Evolutionary conservation across 225 moss, liverwort and hornwort genomes (phyloP), one percentile per base, ranked within the genome.

Genomic region (Pleurozium schreberi): DNA sequence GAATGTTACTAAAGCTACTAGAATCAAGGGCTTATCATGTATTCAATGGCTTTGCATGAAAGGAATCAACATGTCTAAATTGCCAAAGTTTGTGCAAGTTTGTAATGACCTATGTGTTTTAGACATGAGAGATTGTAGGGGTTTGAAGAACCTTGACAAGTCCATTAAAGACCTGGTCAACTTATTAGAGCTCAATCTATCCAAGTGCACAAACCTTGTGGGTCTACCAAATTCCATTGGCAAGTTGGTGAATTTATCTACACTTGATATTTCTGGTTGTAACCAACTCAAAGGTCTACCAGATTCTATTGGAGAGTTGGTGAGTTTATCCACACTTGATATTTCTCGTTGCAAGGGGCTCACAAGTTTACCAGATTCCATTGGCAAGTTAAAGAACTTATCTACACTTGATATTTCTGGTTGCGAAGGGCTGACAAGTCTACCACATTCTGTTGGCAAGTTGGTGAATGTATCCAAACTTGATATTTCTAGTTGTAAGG

Each of bases 281-380:
- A 0, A 36, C 1, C 5, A 1, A 8, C 64, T 65, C 34, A 65
- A 8, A 34, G 34, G 64, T 65, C 18, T 65, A 65, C 64, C 34
- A 9, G 8, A 34, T 34, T 65, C 65, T 4, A 18, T 65, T 36
- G 65, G 65, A 34, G 6, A 67, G 3, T 5, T 67, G 12, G 22
- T n/a, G 3, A 67, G n/a, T 1, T 67, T 67, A n/a, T 2, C 12
- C 6, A 6, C 0, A 2, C 23, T n/a, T 68, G 0, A 7, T 68
- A 2, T 40, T 6, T 23, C 4, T 68, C 0, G 1, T 7, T 40
- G 68, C 3, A 0, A 12, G 0, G 0, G 23, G 2, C 25, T 70
- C 5, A 69, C 4, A 69, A 40, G 25, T 69, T 4, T 40, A 13
- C 40, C 14, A 38, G 6, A 67, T 67, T 67, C 67, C 20, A 38